These are phyloP conservation scores for Diaporthe aspalathi DNA, from an alignment of 2,329 filamentous ascomycete species.

Conservation along the genomic window DNA sequence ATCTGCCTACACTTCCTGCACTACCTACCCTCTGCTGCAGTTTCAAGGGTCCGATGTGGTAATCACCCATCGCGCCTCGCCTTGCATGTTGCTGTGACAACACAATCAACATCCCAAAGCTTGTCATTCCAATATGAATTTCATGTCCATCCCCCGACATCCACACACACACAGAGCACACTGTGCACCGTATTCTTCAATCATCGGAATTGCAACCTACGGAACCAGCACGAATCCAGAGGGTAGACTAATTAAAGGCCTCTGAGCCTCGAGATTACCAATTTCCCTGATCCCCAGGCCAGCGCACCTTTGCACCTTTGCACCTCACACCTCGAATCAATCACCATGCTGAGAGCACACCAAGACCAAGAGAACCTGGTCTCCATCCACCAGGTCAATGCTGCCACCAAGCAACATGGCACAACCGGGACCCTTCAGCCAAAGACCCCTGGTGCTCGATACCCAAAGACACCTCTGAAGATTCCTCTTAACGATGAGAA, in stretches of 20 bases:
- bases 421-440: conserved; percentile 62
- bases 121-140: conserved; percentile 12
- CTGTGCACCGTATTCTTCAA: conserved; percentile 27
- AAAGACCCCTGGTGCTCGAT: conserved; percentile 82
- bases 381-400: conserved; percentile 77
- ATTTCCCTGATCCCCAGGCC: conserved; percentile 30
- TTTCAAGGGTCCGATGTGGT: conserved; percentile 13
- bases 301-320: background rate
- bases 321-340: conserved; percentile 17
- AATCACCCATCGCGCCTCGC: conserved; percentile 1
- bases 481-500: conserved; percentile 88
- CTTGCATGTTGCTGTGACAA: conserved; percentile 38
- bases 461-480: conserved; percentile 85
- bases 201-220: conserved; percentile 27
- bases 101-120: conserved; percentile 34
- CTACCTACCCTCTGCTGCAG: background rate
- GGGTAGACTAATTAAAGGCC: conserved; percentile 36
- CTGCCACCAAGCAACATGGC: conserved; percentile 72
- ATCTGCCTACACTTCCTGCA: too few relatives aligned
- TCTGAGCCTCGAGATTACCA: conserved; percentile 36
- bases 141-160: background rate
- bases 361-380: conserved; percentile 88
- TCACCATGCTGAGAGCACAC: conserved; percentile 77
- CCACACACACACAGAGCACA: conserved; percentile 9
- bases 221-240: conserved; percentile 33